phyloP scores from a whole-genome alignment of 148 eudicot species.

The Fagopyrum esculentum region DNA sequence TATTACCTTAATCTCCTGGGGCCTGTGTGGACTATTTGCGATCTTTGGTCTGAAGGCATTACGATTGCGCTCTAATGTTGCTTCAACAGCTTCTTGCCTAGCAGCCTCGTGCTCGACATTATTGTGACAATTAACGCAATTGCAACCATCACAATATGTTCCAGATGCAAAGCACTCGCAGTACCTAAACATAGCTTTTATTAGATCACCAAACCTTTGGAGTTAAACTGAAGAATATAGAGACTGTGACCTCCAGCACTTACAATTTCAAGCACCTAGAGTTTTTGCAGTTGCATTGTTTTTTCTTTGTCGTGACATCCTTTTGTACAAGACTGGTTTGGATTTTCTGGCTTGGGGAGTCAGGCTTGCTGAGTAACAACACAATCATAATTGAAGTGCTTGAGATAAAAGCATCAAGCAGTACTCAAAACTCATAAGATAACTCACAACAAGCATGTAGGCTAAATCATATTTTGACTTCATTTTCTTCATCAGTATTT shows the following conservation, averaged over 20 bases:
- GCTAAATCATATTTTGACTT: not conserved
- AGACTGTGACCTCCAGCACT: slow-evolving; percentile 20
- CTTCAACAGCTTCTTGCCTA: slow-evolving; percentile 47
- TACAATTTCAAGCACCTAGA: slow-evolving; percentile 77
- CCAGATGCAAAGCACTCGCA: slow-evolving; percentile 86
- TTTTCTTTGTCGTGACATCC: slow-evolving; percentile 52
- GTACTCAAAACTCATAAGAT: not conserved
- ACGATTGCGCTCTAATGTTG: slow-evolving; percentile 58
- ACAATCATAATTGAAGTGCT: not conserved
- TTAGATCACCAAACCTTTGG: slow-evolving; percentile 1
- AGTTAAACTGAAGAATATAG: not conserved
- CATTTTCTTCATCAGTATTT: slow-evolving; percentile 4
- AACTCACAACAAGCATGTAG: not conserved
- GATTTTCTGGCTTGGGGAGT: slow-evolving; percentile 33
- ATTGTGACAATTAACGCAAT: slow-evolving; percentile 66
- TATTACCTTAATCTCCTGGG: slow-evolving; percentile 44
- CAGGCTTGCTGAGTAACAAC: slow-evolving; percentile 24
- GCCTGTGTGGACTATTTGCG: slow-evolving; percentile 52
- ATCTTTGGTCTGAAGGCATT: slow-evolving; percentile 75
- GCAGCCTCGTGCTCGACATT: slow-evolving; percentile 45
- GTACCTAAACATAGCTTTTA: slow-evolving; percentile 43
- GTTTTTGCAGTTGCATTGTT: slow-evolving; percentile 63
- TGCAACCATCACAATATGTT: slow-evolving; percentile 69
- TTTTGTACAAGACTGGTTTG: slow-evolving; percentile 26
- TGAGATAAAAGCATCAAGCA: not conserved